Base-by-base conservation (phyloP, 768 basidiomycete genomes). In the Psilocybe subaeruginosa region DNA sequence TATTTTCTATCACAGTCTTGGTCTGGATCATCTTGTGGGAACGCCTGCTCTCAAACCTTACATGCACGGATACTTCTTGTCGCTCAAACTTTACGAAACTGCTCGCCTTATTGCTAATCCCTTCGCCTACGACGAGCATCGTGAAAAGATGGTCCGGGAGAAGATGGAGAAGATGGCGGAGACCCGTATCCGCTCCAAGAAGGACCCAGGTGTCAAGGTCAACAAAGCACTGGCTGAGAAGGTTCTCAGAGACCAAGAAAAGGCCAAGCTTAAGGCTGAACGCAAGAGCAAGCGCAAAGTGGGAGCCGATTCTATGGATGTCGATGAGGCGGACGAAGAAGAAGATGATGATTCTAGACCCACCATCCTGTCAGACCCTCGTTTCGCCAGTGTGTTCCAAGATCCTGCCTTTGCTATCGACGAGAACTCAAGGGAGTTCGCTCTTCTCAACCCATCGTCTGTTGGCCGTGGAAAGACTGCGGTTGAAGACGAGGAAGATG, bases 1-100 rank as follows among this genome's bases (percentile, higher is more conserved):
- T 63, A 35, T 64, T 17, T 62, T 53, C 35, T 58, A 51, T 54
- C 59, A 41, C 68, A 97, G 95, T 37, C 87, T 99, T 63, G 93
- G 95, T n/a, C 76, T 99, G 72, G 92, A 95, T 66, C 94, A 97
- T 72, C 92, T 99, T 68, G 79, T 97, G 65, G 97, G 97, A 54
- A 97, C 96, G 4, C 89, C 95, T 19, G 88, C 92, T 16, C 92
- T 99, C 81, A 97, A 97, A 75, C 97, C 97, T 3, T 99, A 99
- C 77, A 98, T 99, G 97, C 97, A 99, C 75, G 97, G 97, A 46
- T 99, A 96, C 85, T 99, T 99, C 80, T 76, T 98, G 64, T 93
- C 95, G 4, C 88, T 99, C 76, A 93, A 95, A 69, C 85, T 99
- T 4, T 99, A 99, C 78, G 93, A 96, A 68, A 91, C 96, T 54